phyloP scores from a whole-genome alignment of 1,139 yeast species.

The Scheffersomyces cryptocercus region DNA sequence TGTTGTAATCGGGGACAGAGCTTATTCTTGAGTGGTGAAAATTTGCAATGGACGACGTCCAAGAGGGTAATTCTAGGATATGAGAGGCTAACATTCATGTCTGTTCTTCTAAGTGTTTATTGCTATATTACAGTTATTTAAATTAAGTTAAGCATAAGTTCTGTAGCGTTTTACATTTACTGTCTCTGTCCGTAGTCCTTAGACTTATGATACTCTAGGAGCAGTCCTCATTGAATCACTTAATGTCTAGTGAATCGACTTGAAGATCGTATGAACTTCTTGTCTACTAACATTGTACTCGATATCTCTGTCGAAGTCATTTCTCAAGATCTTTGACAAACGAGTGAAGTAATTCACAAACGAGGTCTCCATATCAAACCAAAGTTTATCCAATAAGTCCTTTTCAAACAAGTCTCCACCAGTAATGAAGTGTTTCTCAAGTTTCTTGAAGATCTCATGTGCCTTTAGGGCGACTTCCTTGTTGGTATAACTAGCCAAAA shows the following conservation, averaged over 20 bases:
- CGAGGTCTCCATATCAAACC: conserved; percentile 42
- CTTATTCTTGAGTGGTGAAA: too few relatives aligned
- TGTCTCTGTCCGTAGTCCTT: too few relatives aligned
- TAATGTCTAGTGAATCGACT: conserved; percentile 6
- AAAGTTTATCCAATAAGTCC: conserved; percentile 46
- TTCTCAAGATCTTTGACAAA: conserved; percentile 37
- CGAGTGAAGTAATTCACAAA: conserved; percentile 38
- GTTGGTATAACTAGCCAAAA: conserved; percentile 56
- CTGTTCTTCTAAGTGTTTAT: too few relatives aligned
- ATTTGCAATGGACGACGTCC: too few relatives aligned
- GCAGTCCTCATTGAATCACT: neutral
- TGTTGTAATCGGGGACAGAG: too few relatives aligned
- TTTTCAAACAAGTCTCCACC: conserved; percentile 48
- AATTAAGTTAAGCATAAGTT: too few relatives aligned
- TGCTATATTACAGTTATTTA: too few relatives aligned
- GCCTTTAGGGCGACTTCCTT: conserved; percentile 61
- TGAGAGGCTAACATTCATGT: too few relatives aligned
- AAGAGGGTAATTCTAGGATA: too few relatives aligned
- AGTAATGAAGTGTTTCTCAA: conserved; percentile 58
- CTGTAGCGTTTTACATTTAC: neutral
- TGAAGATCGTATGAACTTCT: conserved; percentile 33
- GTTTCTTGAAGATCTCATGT: conserved; percentile 53
- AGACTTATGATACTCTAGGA: too few relatives aligned
- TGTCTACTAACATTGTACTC: conserved; percentile 37
- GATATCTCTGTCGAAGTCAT: conserved; percentile 41